Evolutionary conservation across 2,329 filamentous ascomycete species (phyloP).

Genomic region (Ascocoryne sarcoides): DNA sequence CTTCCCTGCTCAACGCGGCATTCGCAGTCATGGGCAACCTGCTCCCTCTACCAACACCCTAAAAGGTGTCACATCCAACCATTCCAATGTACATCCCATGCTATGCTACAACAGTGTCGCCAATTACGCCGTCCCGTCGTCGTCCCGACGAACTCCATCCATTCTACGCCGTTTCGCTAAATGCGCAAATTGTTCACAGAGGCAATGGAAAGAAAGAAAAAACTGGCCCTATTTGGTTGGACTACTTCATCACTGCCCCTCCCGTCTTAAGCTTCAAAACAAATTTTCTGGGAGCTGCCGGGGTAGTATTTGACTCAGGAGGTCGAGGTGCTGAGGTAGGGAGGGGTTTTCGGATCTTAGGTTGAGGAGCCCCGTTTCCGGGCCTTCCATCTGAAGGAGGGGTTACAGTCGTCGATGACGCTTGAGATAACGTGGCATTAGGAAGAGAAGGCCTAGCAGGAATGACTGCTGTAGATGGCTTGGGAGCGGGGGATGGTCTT

Average conservation of each 20-base stretch:
- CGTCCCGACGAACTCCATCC: not conserved
- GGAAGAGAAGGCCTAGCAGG: no score
- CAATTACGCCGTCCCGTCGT: not conserved
- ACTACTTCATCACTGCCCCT: not conserved
- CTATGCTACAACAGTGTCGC: no score
- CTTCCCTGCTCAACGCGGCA: no score
- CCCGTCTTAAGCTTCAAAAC: conserved; percentile 6
- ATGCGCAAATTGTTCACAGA: conserved; percentile 11
- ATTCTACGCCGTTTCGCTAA: conserved; percentile 22
- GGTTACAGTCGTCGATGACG: conserved; percentile 4
- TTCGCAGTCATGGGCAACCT: no score
- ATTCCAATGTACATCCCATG: no score
- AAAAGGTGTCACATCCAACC: no score
- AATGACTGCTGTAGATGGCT: conserved; percentile 9
- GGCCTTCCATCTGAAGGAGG: conserved; percentile 1
- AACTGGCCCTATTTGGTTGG: no score
- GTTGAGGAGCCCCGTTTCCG: not conserved
- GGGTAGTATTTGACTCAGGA: conserved; percentile 5
- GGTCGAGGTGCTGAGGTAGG: conserved; percentile 6
- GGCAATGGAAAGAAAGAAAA: conserved; percentile 2
- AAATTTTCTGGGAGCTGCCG: conserved; percentile 4
- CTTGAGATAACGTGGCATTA: no score
- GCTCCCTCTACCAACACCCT: no score
- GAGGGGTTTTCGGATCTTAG: conserved; percentile 6
- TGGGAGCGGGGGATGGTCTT: conserved; percentile 7